phyloP scores from a whole-genome alignment of 352 stramenopile genomes.

The Globisporangium polare region DNA sequence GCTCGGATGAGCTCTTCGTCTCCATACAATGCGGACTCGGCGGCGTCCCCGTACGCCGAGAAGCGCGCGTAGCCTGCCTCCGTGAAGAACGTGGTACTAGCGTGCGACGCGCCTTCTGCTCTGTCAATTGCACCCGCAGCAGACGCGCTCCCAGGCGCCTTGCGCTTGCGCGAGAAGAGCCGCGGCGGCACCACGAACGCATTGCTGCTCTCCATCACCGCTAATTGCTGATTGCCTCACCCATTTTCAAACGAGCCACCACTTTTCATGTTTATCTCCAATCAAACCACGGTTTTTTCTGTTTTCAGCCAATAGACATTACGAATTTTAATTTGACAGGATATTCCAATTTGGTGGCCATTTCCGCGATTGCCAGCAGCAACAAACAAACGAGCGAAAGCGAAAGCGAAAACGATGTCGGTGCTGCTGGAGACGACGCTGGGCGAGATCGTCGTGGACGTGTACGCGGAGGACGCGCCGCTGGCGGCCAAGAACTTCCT shows the following conservation, averaged over 20 bases:
- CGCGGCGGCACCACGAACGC: conserved; percentile 50
- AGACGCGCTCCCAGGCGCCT: not conserved
- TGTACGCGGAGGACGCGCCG: conserved; percentile 85
- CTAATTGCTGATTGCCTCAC: not conserved
- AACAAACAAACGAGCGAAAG: too few species aligned
- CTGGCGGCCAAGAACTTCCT: conserved; percentile 91
- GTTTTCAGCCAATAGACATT: conserved; percentile 7
- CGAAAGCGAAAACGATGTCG: conserved; percentile 59
- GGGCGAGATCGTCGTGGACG: conserved; percentile 89
- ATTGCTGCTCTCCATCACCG: conserved; percentile 18
- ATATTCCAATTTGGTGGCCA: not conserved
- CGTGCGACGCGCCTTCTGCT: not conserved
- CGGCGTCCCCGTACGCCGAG: conserved; percentile 23
- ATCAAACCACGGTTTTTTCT: conserved; percentile 1
- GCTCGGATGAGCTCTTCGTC: conserved; percentile 22
- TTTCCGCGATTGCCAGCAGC: not conserved
- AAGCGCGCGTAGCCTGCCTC: conserved; percentile 31
- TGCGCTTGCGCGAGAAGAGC: conserved; percentile 45
- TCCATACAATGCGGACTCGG: conserved; percentile 25
- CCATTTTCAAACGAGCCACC: too few species aligned
- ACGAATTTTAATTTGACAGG: not conserved
- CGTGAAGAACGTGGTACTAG: conserved; percentile 28
- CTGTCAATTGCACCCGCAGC: not conserved
- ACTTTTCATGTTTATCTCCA: conserved; percentile 11
- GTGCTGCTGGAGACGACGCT: conserved; percentile 92